phyloP scores from a whole-genome alignment of 495 filamentous ascomycete species.

The Penicillium desertorum region DNA sequence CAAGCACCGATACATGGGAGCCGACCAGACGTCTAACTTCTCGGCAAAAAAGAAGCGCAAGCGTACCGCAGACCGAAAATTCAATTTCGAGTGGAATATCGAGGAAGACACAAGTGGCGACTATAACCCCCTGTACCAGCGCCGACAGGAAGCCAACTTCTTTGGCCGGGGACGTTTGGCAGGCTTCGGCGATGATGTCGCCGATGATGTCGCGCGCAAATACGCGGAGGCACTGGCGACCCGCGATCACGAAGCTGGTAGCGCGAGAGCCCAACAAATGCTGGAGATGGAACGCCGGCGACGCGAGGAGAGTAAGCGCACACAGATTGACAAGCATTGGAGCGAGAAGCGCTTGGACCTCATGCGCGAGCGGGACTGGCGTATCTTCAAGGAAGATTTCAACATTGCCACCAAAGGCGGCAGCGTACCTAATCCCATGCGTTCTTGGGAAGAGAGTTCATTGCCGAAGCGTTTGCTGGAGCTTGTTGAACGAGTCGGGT shows the following conservation, averaged over 20 bases:
- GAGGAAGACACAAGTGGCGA: constrained; percentile 93
- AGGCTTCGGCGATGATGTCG: constrained; percentile 77
- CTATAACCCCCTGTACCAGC: constrained; percentile 84
- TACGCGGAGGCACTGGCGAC: constrained; percentile 78
- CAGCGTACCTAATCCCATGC: constrained; percentile 93
- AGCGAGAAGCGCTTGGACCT: constrained; percentile 92
- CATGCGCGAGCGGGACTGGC: constrained; percentile 98
- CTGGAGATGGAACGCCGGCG: constrained; percentile 84
- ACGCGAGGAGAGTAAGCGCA: constrained; percentile 72
- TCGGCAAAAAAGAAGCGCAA: constrained; percentile 95
- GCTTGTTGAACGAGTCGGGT: constrained; percentile 81
- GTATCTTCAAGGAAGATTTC: constrained; percentile 99
- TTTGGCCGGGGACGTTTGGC: constrained; percentile 79
- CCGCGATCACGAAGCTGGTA: constrained; percentile 78
- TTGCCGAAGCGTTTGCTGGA: constrained; percentile 80
- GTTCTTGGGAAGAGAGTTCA: constrained; percentile 84
- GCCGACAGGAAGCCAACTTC: constrained; percentile 70
- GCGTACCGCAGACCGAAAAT: constrained; percentile 92
- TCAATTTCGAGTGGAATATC: constrained; percentile 98
- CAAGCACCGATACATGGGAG: constrained; percentile 87
- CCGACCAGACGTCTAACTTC: constrained; percentile 82
- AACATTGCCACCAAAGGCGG: constrained; percentile 93
- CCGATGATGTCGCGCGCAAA: constrained; percentile 64
- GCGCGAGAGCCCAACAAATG: constrained; percentile 72
- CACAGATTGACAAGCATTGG: constrained; percentile 87